These are phyloP conservation scores for Periglandula ipomoeae DNA, from an alignment of 2,329 filamentous ascomycete species.

Conservation along the genomic window DNA sequence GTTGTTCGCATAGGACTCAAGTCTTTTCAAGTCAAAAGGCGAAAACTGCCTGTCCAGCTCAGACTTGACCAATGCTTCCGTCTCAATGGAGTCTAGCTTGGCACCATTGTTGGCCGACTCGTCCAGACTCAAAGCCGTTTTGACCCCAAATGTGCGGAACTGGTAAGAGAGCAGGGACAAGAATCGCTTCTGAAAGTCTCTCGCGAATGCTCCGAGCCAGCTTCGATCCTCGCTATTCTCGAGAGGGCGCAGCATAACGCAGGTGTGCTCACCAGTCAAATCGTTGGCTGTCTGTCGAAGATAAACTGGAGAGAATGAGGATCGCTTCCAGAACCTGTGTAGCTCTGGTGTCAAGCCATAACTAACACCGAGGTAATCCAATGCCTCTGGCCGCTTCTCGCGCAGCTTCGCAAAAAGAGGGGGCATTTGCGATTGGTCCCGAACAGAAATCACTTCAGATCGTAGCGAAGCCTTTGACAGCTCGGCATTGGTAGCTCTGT, in stretches of 20 bases:
- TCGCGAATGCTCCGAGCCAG: constrained; percentile 85
- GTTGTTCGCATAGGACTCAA: constrained; percentile 93
- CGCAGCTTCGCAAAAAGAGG: constrained; percentile 83
- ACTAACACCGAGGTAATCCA: constrained; percentile 93
- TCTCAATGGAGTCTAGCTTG: constrained; percentile 46
- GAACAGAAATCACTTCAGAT: constrained; percentile 79
- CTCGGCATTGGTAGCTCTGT: constrained; percentile 74
- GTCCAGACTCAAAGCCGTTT: constrained; percentile 77
- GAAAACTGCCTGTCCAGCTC: constrained; percentile 73
- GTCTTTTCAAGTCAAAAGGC: constrained; percentile 87
- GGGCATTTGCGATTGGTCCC: constrained; percentile 86
- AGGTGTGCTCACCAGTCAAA: constrained; percentile 93
- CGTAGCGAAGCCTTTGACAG: constrained; percentile 67
- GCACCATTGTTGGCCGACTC: constrained; percentile 72
- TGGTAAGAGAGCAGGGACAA: constrained; percentile 82
- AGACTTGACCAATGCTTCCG: constrained; percentile 54
- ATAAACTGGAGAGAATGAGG: constrained; percentile 81
- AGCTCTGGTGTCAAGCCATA: constrained; percentile 82
- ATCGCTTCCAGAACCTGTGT: constrained; percentile 95
- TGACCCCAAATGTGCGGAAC: constrained; percentile 72
- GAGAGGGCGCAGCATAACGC: constrained; percentile 88
- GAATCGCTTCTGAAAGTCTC: constrained; percentile 94
- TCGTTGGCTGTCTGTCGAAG: constrained; percentile 93
- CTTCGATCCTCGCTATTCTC: constrained; percentile 56
- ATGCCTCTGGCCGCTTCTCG: constrained; percentile 66